These are phyloP conservation scores for Ceriops tagal DNA, from an alignment of 345 rosid species.

Conservation along the genomic window DNA sequence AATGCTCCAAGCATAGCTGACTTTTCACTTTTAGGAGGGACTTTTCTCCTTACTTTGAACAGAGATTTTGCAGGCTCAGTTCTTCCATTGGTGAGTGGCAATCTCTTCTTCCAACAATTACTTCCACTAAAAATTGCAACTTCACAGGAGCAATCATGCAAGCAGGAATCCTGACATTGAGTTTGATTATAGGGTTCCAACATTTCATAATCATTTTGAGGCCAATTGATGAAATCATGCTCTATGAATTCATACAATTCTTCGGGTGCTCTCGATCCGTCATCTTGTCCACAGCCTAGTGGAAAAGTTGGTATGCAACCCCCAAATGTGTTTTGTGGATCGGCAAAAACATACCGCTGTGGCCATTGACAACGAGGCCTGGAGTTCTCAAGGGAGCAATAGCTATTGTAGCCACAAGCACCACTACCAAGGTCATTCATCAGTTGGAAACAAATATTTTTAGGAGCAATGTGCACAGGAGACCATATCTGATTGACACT, in stretches of 20 bases:
- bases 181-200: constrained; percentile 1
- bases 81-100: constrained; percentile 23
- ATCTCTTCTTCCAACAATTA: constrained; percentile 16
- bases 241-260: constrained; percentile 7
- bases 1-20: too few relatives aligned
- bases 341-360: constrained; percentile 1
- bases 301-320: constrained; percentile 20
- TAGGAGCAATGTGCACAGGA: too few relatives aligned
- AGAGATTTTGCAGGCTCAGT: not conserved
- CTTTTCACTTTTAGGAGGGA: not conserved
- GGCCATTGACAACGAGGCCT: constrained; percentile 12
- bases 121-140: constrained; percentile 1
- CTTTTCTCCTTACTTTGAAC: constrained; percentile 15
- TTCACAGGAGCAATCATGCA: constrained; percentile 16
- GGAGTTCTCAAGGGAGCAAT: not conserved
- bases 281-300: constrained; percentile 16
- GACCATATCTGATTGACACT: too few relatives aligned
- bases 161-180: constrained; percentile 10
- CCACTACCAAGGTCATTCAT: too few relatives aligned
- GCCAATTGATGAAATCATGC: not conserved
- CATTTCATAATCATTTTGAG: constrained; percentile 18
- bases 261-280: not conserved
- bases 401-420: too few relatives aligned
- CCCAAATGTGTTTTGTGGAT: constrained; percentile 8
- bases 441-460: too few relatives aligned